A percentile compares a stretch with the other conserved stretches of the same genome.
Conservation (phyloP, 306 rosid species). For the Cyamopsis tetragonoloba region DNA sequence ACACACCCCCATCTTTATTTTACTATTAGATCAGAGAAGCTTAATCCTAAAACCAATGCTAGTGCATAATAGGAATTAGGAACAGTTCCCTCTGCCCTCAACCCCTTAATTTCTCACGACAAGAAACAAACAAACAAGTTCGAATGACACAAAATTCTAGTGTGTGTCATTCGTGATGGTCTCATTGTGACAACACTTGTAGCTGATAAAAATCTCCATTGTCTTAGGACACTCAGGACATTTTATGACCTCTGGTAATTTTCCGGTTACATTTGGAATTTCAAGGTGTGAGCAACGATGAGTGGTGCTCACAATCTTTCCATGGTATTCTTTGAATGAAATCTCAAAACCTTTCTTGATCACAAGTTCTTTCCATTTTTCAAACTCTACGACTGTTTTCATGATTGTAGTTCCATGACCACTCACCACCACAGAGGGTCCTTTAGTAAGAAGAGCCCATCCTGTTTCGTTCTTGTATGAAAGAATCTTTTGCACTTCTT, state of each 20-base stretch:
- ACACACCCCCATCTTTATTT: too few species aligned
- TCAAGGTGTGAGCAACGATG: constrained; percentile 38
- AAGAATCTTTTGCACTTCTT: constrained; percentile 58
- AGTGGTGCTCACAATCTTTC: neutral
- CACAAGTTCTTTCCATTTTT: constrained; percentile 55
- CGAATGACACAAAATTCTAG: neutral
- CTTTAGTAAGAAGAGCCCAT: constrained; percentile 59
- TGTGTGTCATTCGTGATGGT: neutral
- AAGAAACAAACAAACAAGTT: too few species aligned
- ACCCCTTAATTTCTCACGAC: too few species aligned
- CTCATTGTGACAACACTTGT: constrained; percentile 39
- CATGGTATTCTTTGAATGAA: constrained; percentile 24
- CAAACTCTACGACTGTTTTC: constrained; percentile 51
- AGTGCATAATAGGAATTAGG: neutral
- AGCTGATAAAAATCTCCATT: constrained; percentile 38
- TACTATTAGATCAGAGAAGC: too few species aligned
- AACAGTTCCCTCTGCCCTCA: neutral
- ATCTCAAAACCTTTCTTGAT: constrained; percentile 24
- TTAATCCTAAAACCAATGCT: too few species aligned
- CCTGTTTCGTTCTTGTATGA: constrained; percentile 68
- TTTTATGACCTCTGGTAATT: constrained; percentile 27
- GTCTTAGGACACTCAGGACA: constrained; percentile 35
- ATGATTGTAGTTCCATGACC: constrained; percentile 51
- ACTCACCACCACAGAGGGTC: constrained; percentile 37
- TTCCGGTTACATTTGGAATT: constrained; percentile 25